Conservation (phyloP, 1,284 basidiomycete genomes). For the Apiotrichum gracile region DNA sequence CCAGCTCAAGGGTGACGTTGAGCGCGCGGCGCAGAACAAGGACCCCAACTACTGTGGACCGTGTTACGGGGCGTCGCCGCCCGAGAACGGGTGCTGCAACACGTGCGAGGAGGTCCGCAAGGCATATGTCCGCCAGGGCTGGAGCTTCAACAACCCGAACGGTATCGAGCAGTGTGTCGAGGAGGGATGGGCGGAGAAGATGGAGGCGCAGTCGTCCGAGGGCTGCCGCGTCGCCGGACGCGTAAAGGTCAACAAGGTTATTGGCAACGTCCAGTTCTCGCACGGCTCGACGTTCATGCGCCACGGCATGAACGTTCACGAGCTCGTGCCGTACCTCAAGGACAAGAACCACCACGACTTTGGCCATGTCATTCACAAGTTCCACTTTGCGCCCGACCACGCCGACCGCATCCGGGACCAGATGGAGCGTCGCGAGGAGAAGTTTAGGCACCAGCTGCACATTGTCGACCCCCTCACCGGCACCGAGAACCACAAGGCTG, state of each 20-base stretch:
- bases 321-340: constrained; percentile 85
- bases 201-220: constrained; percentile 85
- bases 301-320: constrained; percentile 74
- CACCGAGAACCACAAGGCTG: constrained; percentile 54
- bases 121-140: constrained; percentile 84
- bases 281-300: constrained; percentile 91
- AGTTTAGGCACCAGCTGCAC: constrained; percentile 59
- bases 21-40: constrained; percentile 63
- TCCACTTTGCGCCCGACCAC: constrained; percentile 71
- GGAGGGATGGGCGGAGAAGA: constrained; percentile 92
- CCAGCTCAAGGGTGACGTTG: constrained; percentile 73
- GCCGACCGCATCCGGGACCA: constrained; percentile 54
- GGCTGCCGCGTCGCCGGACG: constrained; percentile 91
- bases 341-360: constrained; percentile 88
- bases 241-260: constrained; percentile 85
- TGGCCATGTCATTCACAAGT: constrained; percentile 77
- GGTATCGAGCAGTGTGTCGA: constrained; percentile 86
- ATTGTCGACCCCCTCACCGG: constrained; percentile 78
- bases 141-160: constrained; percentile 90
- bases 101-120: constrained; percentile 91
- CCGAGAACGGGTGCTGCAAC: constrained; percentile 85
- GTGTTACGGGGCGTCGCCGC: constrained; percentile 85
- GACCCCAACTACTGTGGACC: constrained; percentile 80
- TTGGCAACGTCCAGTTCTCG: constrained; percentile 76
- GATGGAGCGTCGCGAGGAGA: constrained; percentile 58